phyloP scores from a whole-genome alignment of 2,329 filamentous ascomycete species.

The Hymenoscyphus salicellus region DNA sequence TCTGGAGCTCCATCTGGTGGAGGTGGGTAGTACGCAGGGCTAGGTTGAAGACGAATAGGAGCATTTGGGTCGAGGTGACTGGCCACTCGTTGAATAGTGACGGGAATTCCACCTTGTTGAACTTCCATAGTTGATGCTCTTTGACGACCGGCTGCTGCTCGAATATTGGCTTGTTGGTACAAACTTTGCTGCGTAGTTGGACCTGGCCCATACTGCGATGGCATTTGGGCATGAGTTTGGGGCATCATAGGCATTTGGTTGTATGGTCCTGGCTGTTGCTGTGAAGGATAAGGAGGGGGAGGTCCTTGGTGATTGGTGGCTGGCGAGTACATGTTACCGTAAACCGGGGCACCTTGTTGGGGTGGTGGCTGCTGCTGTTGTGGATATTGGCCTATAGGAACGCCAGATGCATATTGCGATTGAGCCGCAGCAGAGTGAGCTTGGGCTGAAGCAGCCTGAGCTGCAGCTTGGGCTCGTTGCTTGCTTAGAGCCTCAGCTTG shows the following conservation, averaged over 20 bases:
- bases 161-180: slow-evolving; percentile 71
- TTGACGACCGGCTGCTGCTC: slow-evolving; percentile 66
- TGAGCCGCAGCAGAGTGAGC: slow-evolving; percentile 64
- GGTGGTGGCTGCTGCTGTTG: slow-evolving; percentile 41
- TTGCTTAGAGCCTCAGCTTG: slow-evolving; percentile 93
- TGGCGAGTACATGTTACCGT: slow-evolving; percentile 79
- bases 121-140: slow-evolving; percentile 96
- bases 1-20: slow-evolving; percentile 78
- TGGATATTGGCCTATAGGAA: slow-evolving; percentile 50
- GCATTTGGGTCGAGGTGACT: slow-evolving; percentile 93
- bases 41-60: slow-evolving; percentile 90
- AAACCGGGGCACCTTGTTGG: slow-evolving; percentile 61
- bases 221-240: slow-evolving; percentile 63
- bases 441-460: slow-evolving; percentile 43
- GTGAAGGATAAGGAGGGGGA: slow-evolving; percentile 71
- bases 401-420: slow-evolving; percentile 56
- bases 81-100: slow-evolving; percentile 88
- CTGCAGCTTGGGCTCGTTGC: slow-evolving; percentile 71
- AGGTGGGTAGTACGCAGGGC: slow-evolving; percentile 94
- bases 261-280: slow-evolving; percentile 66
- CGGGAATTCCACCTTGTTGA: slow-evolving; percentile 87
- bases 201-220: slow-evolving; percentile 58
- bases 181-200: slow-evolving; percentile 60
- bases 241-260: slow-evolving; percentile 67
- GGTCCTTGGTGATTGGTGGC: slow-evolving; percentile 49